Percentiles rank a stretch among this genome's conserved stretches.
Evolutionary conservation across 176 grass and related monocot species (phyloP).

Genomic region (Miscanthus lutarioriparius): DNA sequence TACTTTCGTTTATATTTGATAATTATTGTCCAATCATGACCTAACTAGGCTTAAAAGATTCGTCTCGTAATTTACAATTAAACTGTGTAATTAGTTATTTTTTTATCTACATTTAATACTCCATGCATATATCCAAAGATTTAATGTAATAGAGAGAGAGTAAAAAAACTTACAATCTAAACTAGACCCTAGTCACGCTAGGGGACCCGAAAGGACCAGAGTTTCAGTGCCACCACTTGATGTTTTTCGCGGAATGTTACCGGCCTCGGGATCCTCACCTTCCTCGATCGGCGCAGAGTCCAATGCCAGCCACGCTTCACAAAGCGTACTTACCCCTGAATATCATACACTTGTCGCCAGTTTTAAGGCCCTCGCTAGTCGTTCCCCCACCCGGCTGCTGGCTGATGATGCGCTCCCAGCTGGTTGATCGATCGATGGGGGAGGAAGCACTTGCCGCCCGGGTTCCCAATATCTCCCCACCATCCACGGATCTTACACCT

Average conservation of each 20-base stretch:
- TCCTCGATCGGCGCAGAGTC: neutral
- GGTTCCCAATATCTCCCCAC: constrained; percentile 30
- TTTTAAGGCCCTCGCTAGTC: neutral
- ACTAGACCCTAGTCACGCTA: neutral
- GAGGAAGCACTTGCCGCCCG: neutral
- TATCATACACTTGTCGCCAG: neutral
- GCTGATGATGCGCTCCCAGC: neutral
- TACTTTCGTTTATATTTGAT: no score
- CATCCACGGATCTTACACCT: constrained; percentile 44
- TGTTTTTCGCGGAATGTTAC: constrained; percentile 44
- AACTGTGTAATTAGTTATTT: no score
- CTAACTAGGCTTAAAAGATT: no score
- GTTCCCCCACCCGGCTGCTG: neutral
- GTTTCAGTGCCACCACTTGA: constrained; percentile 33
- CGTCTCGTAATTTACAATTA: no score
- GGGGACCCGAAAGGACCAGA: neutral
- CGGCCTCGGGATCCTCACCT: constrained; percentile 47
- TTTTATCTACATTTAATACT: no score
- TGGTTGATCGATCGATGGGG: neutral
- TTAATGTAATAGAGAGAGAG: no score
- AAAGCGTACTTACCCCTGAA: constrained; percentile 13
- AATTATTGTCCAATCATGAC: no score
- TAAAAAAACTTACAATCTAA: no score
- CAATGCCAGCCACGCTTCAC: neutral
- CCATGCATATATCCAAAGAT: no score